These are phyloP conservation scores for Pterula multifida DNA, from an alignment of 1,284 basidiomycete genomes.

Conservation along the genomic window DNA sequence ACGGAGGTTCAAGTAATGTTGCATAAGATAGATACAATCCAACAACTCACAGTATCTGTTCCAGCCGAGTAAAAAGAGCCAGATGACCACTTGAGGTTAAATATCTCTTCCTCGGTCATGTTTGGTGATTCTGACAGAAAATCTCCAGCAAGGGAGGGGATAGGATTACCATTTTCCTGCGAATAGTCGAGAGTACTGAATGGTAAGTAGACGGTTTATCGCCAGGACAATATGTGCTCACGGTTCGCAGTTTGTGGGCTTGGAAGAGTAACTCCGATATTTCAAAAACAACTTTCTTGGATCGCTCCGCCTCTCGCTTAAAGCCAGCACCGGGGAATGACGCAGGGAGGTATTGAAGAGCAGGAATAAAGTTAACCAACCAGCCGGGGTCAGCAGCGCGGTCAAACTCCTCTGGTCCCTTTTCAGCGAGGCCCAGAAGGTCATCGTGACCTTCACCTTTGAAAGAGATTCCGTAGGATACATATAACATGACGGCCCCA, in stretches of 20 bases:
- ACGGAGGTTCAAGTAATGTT: background rate
- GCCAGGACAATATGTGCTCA: too few relatives aligned
- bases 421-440: constrained; percentile 13
- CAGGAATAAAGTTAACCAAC: background rate
- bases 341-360: constrained; percentile 8
- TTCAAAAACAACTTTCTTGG: background rate
- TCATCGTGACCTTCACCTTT: constrained; percentile 12
- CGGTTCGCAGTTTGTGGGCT: background rate
- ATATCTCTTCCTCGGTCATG: background rate
- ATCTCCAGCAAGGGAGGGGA: background rate
- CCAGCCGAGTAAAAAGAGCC: constrained; percentile 1
- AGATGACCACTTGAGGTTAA: background rate
- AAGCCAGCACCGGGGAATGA: constrained; percentile 14
- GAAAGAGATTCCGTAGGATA: constrained; percentile 16
- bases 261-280: background rate
- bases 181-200: too few relatives aligned
- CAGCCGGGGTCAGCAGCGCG: constrained; percentile 6
- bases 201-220: constrained; percentile 17
- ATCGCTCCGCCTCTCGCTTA: constrained; percentile 8
- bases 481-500: constrained; percentile 12
- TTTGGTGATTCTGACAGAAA: background rate
- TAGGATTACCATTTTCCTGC: constrained; percentile 2
- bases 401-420: constrained; percentile 11
- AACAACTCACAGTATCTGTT: background rate
- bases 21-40: background rate